phyloP scores from a whole-genome alignment of 139 green algal species.

The Coccomyxa sp. region DNA sequence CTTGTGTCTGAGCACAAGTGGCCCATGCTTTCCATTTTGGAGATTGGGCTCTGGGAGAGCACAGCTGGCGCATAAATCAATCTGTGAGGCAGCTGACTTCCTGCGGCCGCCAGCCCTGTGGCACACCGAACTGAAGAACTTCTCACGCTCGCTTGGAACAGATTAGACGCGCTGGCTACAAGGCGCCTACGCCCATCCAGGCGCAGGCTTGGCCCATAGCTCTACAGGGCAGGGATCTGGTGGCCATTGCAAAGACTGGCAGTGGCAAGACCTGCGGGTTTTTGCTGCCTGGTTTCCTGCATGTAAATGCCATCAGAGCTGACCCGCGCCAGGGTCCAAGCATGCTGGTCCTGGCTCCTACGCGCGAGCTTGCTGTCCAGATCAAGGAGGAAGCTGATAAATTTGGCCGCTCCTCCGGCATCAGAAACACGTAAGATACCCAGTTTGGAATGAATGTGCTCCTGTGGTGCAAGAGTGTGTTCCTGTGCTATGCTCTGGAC shows the following conservation, averaged over 20 bases:
- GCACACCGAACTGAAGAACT: background rate
- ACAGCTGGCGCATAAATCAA: too few species aligned
- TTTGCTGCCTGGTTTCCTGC: slow-evolving; percentile 80
- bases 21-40: too few species aligned
- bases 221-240: slow-evolving; percentile 76
- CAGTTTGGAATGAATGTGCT: background rate
- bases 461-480: background rate
- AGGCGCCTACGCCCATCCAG: slow-evolving; percentile 84
- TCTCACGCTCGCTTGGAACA: slow-evolving; percentile 23
- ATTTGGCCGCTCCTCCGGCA: slow-evolving; percentile 76
- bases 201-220: slow-evolving; percentile 87
- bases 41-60: too few species aligned
- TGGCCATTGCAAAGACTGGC: slow-evolving; percentile 84
- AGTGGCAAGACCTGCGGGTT: slow-evolving; percentile 89
- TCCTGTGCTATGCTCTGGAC: background rate
- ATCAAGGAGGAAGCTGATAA: slow-evolving; percentile 91
- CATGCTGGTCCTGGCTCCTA: slow-evolving; percentile 84
- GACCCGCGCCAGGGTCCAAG: slow-evolving; percentile 68
- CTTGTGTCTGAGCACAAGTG: background rate
- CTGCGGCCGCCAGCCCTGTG: too few species aligned
- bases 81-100: too few species aligned
- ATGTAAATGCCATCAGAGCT: slow-evolving; percentile 79
- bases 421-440: slow-evolving; percentile 63
- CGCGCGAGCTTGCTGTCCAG: slow-evolving; percentile 90
- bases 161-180: slow-evolving; percentile 74